Conservation (phyloP, 2,329 filamentous ascomycete genomes). For the Colletotrichum tofieldiae region DNA sequence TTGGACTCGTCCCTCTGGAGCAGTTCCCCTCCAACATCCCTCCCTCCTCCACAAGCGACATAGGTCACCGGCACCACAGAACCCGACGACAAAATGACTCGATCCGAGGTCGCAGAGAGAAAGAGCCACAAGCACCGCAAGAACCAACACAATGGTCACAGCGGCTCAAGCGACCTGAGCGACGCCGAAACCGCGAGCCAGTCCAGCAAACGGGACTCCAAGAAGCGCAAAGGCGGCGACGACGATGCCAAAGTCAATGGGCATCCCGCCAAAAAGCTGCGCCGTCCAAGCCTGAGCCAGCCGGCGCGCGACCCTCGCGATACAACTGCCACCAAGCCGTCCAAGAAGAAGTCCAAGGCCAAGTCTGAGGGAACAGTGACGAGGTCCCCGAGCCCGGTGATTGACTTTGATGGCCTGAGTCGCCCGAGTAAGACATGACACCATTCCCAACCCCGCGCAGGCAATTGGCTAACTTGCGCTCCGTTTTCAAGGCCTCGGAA, state of each 20-base stretch:
- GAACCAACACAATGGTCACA: constrained; percentile 49
- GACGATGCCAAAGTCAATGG: constrained; percentile 51
- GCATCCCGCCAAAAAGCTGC: constrained; percentile 47
- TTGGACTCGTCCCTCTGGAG: constrained; percentile 2
- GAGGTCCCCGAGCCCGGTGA: constrained; percentile 63
- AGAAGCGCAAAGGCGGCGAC: constrained; percentile 45
- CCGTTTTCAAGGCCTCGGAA: constrained; percentile 68
- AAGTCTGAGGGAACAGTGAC: constrained; percentile 50
- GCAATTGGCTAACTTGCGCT: constrained; percentile 42
- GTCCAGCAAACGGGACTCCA: constrained; percentile 40
- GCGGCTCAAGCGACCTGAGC: constrained; percentile 29
- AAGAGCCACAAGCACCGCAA: constrained; percentile 53
- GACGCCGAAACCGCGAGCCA: constrained; percentile 43
- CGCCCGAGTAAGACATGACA: constrained; percentile 63
- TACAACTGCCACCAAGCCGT: constrained; percentile 57
- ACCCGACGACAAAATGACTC: constrained; percentile 53
- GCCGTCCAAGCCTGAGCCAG: constrained; percentile 71
- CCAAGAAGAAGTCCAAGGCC: constrained; percentile 53
- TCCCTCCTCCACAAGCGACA: constrained; percentile 4
- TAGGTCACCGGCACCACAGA: constrained; percentile 48
- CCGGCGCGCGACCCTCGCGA: constrained; percentile 74
- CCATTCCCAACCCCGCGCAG: constrained; percentile 22
- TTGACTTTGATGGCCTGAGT: constrained; percentile 75
- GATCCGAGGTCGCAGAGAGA: constrained; percentile 48
- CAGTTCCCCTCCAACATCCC: constrained; percentile 12